phyloP scores from a whole-genome alignment of 2,329 filamentous ascomycete genomes.

The Botrytis cinerea region DNA sequence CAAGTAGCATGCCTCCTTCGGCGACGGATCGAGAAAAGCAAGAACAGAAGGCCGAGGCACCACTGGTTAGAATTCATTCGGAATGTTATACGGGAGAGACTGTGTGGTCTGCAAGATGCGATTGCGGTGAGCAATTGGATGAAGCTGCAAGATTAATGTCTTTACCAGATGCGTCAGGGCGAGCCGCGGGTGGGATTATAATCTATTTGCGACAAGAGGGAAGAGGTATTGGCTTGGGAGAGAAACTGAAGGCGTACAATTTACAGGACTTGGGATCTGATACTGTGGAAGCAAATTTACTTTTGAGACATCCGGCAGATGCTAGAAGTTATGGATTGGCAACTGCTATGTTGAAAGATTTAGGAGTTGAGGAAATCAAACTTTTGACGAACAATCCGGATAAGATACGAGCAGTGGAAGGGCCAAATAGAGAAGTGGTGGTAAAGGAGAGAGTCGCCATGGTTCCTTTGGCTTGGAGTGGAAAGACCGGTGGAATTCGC shows the following conservation, averaged over 20 bases:
- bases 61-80: constrained; percentile 91
- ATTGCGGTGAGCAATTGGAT: constrained; percentile 96
- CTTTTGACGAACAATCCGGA: constrained; percentile 96
- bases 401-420: constrained; percentile 92
- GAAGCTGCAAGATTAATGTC: constrained; percentile 95
- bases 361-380: constrained; percentile 76
- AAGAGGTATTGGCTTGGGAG: constrained; percentile 87
- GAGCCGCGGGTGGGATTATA: constrained; percentile 74
- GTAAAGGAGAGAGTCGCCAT: constrained; percentile 92
- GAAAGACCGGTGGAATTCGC: constrained; percentile 72
- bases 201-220: constrained; percentile 96
- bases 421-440: constrained; percentile 81
- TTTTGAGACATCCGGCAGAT: constrained; percentile 90
- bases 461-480: constrained; percentile 93
- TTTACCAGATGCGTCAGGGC: constrained; percentile 53
- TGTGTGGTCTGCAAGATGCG: constrained; percentile 95
- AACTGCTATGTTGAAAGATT: constrained; percentile 87
- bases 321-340: constrained; percentile 94
- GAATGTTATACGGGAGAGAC: constrained; percentile 99
- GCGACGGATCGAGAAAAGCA: constrained; percentile 17
- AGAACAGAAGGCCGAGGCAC: constrained; percentile 42
- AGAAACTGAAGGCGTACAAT: constrained; percentile 98
- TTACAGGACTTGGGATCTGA: constrained; percentile 96
- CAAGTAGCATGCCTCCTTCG: constrained; percentile 38
- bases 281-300: constrained; percentile 91